Conservation (phyloP, 768 basidiomycete genomes). For the Rhizopogon roseolus region DNA sequence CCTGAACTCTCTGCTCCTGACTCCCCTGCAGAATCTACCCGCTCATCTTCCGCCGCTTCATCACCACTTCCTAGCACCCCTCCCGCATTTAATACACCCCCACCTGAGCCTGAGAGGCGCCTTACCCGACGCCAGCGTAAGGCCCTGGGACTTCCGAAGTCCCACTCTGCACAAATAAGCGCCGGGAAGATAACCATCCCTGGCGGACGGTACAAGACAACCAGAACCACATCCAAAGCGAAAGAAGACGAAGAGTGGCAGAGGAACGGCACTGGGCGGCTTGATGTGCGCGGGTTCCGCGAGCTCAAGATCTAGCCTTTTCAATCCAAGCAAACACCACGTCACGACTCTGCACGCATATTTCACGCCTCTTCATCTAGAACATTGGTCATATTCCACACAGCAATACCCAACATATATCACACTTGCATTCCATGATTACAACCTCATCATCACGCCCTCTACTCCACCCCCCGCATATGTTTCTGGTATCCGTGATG, state of each 20-base stretch:
- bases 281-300: constrained; percentile 75
- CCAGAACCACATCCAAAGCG: too few species aligned
- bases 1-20: constrained; percentile 40
- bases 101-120: constrained; percentile 31
- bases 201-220: constrained; percentile 46
- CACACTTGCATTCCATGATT: background rate
- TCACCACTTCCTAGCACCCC: constrained; percentile 34
- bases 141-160: constrained; percentile 61
- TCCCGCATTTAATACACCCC: constrained; percentile 14
- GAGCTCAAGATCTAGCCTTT: constrained; percentile 61
- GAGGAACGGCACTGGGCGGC: constrained; percentile 63
- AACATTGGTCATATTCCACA: constrained; percentile 1
- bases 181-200: constrained; percentile 62
- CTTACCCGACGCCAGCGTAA: constrained; percentile 69
- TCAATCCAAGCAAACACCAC: background rate
- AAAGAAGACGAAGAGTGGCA: constrained; percentile 49
- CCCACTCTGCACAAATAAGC: constrained; percentile 31
- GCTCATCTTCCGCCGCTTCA: constrained; percentile 26
- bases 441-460: background rate
- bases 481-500: background rate
- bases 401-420: constrained; percentile 1
- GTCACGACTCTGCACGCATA: constrained; percentile 7
- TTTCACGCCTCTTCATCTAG: background rate
- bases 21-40: constrained; percentile 22
- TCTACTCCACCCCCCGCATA: background rate